These are phyloP conservation scores for Eucalyptus sideroxylon DNA, from an alignment of 345 rosid genomes.

Conservation along the genomic window DNA sequence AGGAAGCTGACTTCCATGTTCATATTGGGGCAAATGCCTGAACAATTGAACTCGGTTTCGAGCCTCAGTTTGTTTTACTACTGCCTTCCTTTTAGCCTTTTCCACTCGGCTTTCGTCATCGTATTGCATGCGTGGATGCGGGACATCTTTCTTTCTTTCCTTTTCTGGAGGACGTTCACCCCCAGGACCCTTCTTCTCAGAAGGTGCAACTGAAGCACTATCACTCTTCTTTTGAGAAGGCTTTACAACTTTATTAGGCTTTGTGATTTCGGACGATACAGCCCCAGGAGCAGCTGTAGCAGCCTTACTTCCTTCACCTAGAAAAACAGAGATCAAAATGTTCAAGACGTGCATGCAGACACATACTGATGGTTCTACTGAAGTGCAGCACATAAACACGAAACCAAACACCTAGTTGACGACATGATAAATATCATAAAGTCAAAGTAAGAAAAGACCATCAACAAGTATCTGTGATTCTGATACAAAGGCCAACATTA, in stretches of 20 bases:
- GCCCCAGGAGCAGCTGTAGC: conserved; percentile 14
- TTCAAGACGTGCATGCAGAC: background rate
- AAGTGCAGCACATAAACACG: background rate
- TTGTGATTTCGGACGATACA: conserved; percentile 12
- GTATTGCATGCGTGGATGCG: conserved; percentile 94
- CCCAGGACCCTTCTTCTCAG: conserved; percentile 54
- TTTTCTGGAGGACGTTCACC: conserved; percentile 58
- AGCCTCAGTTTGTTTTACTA: conserved; percentile 83
- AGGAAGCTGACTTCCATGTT: conserved; percentile 83
- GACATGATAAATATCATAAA: background rate
- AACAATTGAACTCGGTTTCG: conserved; percentile 86
- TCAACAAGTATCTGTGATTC: background rate
- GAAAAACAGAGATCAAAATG: background rate
- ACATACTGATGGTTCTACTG: background rate
- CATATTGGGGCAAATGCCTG: conserved; percentile 97
- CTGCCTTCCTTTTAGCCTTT: conserved; percentile 84
- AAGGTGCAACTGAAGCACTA: conserved; percentile 23
- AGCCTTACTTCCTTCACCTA: conserved; percentile 41
- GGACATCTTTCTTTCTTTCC: conserved; percentile 90
- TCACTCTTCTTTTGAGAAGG: conserved; percentile 55
- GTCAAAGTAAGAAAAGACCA: background rate
- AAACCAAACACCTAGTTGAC: background rate
- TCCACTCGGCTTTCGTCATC: conserved; percentile 87
- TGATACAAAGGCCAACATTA: background rate
- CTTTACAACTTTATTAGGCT: conserved; percentile 43